Conservation (phyloP, 352 stramenopile species). For the Phytophthora sansomeana region DNA sequence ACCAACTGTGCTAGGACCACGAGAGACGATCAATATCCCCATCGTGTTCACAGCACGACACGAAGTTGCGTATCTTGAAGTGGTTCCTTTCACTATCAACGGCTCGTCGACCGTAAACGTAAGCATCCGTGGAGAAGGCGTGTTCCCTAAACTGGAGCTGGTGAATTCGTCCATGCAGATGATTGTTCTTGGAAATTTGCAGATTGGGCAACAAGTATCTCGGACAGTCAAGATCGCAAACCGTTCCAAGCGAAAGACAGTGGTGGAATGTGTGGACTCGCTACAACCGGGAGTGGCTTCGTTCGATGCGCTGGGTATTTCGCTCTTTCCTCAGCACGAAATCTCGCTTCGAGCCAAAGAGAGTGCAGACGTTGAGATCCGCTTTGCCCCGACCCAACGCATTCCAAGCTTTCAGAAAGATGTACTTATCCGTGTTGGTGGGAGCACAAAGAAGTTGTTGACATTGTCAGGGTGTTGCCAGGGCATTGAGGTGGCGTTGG, state of each 20-base stretch:
- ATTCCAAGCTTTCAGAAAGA: slow-evolving; percentile 72
- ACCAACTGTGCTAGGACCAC: slow-evolving; percentile 83
- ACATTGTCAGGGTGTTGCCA: slow-evolving; percentile 87
- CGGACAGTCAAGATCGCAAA: slow-evolving; percentile 89
- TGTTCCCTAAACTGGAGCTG: slow-evolving; percentile 88
- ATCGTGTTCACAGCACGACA: slow-evolving; percentile 91
- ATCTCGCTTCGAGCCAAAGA: slow-evolving; percentile 82
- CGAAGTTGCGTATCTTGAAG: slow-evolving; percentile 83
- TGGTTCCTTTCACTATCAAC: slow-evolving; percentile 93
- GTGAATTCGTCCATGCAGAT: slow-evolving; percentile 86
- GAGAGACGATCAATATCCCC: slow-evolving; percentile 76
- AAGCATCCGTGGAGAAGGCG: slow-evolving; percentile 76
- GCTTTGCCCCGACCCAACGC: slow-evolving; percentile 76
- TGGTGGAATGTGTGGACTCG: slow-evolving; percentile 62
- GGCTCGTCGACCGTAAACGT: slow-evolving; percentile 82
- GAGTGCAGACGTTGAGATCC: slow-evolving; percentile 74
- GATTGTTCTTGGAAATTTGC: slow-evolving; percentile 84
- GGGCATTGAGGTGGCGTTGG: slow-evolving; percentile 92
- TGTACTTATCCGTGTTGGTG: slow-evolving; percentile 68
- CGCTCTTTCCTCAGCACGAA: slow-evolving; percentile 69
- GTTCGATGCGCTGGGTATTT: slow-evolving; percentile 61
- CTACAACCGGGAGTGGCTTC: slow-evolving; percentile 33
- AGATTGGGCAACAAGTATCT: slow-evolving; percentile 78
- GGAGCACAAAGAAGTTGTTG: slow-evolving; percentile 77
- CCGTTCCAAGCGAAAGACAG: slow-evolving; percentile 78